These are phyloP conservation scores for Colletotrichum spinosum DNA, from an alignment of 2,329 filamentous ascomycete species.

Conservation along the genomic window DNA sequence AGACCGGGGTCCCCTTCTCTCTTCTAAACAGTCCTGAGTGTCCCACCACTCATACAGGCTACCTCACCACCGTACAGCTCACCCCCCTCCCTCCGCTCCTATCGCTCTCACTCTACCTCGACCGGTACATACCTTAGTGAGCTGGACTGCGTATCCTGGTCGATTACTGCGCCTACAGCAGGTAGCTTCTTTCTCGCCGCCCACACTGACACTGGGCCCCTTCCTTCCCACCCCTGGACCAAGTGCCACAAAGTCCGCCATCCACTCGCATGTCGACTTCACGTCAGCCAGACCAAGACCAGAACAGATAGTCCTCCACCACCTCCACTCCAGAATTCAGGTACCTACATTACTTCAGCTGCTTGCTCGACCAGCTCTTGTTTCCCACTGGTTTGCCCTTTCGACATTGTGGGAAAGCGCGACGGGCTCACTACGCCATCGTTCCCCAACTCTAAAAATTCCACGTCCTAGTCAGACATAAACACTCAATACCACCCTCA, in stretches of 20 bases:
- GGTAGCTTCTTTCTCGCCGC: background rate
- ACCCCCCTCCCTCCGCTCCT: slow-evolving; percentile 15
- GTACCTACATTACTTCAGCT: background rate
- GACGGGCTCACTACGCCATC: slow-evolving; percentile 36
- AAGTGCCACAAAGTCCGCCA: slow-evolving; percentile 22
- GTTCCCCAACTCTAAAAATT: slow-evolving; percentile 38
- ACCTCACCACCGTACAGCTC: background rate
- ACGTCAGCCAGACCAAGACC: slow-evolving; percentile 7
- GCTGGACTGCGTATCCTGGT: too few relatives aligned
- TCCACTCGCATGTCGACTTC: slow-evolving; percentile 13
- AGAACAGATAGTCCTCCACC: background rate
- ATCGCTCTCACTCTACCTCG: background rate
- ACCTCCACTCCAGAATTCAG: background rate
- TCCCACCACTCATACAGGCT: slow-evolving; percentile 13
- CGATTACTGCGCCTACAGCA: slow-evolving; percentile 10
- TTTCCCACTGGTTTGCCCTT: slow-evolving; percentile 3
- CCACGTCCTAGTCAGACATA: slow-evolving; percentile 35
- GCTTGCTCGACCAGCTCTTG: slow-evolving; percentile 2
- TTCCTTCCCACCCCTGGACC: background rate
- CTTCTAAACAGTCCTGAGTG: slow-evolving; percentile 30
- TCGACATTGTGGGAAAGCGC: slow-evolving; percentile 29
- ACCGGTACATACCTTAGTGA: background rate
- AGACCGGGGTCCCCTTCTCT: slow-evolving; percentile 29
- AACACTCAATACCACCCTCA: slow-evolving; percentile 36
- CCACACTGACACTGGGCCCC: slow-evolving; percentile 11